These are phyloP conservation scores for Dalbergia cultrata DNA, from an alignment of 306 rosid genomes.

Conservation along the genomic window DNA sequence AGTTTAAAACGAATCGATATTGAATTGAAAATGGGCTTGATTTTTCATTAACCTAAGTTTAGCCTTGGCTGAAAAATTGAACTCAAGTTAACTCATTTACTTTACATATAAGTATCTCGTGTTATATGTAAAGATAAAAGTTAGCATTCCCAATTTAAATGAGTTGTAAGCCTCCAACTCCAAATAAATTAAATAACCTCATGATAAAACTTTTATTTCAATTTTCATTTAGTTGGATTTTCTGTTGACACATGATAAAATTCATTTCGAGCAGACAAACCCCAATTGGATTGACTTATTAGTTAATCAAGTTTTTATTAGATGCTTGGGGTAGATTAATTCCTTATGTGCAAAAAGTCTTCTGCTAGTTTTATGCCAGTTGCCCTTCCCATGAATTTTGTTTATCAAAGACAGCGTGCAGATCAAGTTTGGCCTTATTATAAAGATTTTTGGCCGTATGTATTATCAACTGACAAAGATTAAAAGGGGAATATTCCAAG, in stretches of 20 bases:
- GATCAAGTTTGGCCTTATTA: constrained; percentile 34
- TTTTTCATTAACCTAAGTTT: no score
- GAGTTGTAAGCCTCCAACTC: no score
- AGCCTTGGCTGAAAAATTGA: no score
- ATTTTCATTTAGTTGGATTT: constrained; percentile 26
- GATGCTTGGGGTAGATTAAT: background rate
- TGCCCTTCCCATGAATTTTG: constrained; percentile 9
- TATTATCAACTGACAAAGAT: constrained; percentile 32
- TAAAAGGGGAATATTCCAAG: constrained; percentile 39
- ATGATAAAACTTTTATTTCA: background rate
- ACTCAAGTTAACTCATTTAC: no score
- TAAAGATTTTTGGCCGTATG: constrained; percentile 34
- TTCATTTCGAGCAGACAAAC: background rate
- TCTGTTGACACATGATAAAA: constrained; percentile 20
- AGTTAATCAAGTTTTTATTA: background rate
- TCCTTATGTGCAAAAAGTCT: constrained; percentile 26
- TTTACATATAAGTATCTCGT: no score
- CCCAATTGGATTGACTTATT: background rate
- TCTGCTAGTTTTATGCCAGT: constrained; percentile 30
- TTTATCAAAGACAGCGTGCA: constrained; percentile 26
- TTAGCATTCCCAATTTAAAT: no score
- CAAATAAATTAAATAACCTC: no score
- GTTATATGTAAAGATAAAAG: no score
- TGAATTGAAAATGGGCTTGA: no score
- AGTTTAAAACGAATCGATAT: no score